A percentile compares a stretch with the other conserved stretches of the same genome.
phyloP scores from a whole-genome alignment of 2,329 filamentous ascomycete genomes.

The Colletotrichum sp. region DNA sequence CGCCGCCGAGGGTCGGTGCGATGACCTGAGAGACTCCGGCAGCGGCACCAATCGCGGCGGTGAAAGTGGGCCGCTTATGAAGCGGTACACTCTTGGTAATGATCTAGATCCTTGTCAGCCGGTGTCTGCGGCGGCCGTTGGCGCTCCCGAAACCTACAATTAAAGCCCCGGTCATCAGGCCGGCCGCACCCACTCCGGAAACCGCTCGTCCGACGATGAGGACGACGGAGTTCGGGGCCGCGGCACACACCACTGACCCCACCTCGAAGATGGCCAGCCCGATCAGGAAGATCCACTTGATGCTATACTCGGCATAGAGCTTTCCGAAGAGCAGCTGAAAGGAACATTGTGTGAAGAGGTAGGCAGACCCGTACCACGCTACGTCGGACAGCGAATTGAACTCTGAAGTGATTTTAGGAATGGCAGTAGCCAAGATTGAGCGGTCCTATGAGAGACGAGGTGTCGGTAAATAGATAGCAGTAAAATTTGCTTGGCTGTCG shows the following conservation, averaged over 20 bases:
- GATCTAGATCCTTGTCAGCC: constrained; percentile 44
- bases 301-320: constrained; percentile 59
- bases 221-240: constrained; percentile 39
- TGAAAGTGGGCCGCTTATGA: constrained; percentile 56
- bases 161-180: constrained; percentile 24
- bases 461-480: not conserved
- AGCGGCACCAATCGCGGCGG: constrained; percentile 59
- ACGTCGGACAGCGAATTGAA: constrained; percentile 19
- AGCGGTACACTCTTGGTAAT: constrained; percentile 54
- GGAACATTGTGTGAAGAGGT: not conserved
- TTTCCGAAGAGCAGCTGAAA: constrained; percentile 58
- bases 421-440: constrained; percentile 14
- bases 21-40: constrained; percentile 59
- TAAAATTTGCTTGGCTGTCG: not conserved
- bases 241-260: constrained; percentile 47
- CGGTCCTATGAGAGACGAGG: not conserved
- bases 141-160: not conserved
- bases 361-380: constrained; percentile 3
- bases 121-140: too few species aligned
- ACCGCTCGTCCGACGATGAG: constrained; percentile 47
- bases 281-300: constrained; percentile 41
- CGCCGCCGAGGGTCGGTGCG: constrained; percentile 54
- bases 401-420: constrained; percentile 20
- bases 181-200: constrained; percentile 37
- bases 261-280: constrained; percentile 47